A percentile compares a stretch with the other conserved stretches of the same genome.
Conservation (phyloP, 179 eudicot species). For the Pouteria campechiana region DNA sequence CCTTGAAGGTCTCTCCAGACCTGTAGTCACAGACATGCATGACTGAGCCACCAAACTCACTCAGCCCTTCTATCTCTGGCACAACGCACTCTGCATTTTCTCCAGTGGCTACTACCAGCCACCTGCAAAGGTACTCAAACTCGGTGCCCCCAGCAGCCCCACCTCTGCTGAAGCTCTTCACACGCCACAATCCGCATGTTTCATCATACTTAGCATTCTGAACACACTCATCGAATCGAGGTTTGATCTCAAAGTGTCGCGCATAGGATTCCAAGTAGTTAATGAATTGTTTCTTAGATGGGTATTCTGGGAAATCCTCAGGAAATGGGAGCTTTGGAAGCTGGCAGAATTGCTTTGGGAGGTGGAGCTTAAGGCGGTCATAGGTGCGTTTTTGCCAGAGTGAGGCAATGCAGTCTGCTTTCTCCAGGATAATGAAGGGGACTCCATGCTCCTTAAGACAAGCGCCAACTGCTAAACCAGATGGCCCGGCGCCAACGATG, state of each 20-base stretch:
- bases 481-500: slow-evolving; percentile 93
- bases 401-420: slow-evolving; percentile 93
- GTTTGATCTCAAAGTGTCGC: slow-evolving; percentile 39
- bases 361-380: slow-evolving; percentile 88
- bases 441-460: slow-evolving; percentile 80
- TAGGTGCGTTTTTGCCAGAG: slow-evolving; percentile 87
- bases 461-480: slow-evolving; percentile 82
- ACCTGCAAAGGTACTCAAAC: slow-evolving; percentile 77
- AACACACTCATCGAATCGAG: slow-evolving; percentile 74
- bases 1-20: slow-evolving; percentile 52
- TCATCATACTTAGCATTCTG: slow-evolving; percentile 75
- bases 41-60: slow-evolving; percentile 56
- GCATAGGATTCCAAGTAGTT: slow-evolving; percentile 75
- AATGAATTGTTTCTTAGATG: slow-evolving; percentile 71
- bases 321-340: slow-evolving; percentile 82
- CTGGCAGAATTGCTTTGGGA: slow-evolving; percentile 86
- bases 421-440: slow-evolving; percentile 73
- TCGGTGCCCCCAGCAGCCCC: slow-evolving; percentile 18
- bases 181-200: slow-evolving; percentile 86
- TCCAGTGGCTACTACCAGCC: slow-evolving; percentile 96
- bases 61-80: slow-evolving; percentile 75
- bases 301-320: slow-evolving; percentile 63
- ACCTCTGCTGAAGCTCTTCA: slow-evolving; percentile 27
- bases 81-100: slow-evolving; percentile 92
- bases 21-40: slow-evolving; percentile 86